Conservation (phyloP, 179 eudicot species). For the Beta lomatogona region DNA sequence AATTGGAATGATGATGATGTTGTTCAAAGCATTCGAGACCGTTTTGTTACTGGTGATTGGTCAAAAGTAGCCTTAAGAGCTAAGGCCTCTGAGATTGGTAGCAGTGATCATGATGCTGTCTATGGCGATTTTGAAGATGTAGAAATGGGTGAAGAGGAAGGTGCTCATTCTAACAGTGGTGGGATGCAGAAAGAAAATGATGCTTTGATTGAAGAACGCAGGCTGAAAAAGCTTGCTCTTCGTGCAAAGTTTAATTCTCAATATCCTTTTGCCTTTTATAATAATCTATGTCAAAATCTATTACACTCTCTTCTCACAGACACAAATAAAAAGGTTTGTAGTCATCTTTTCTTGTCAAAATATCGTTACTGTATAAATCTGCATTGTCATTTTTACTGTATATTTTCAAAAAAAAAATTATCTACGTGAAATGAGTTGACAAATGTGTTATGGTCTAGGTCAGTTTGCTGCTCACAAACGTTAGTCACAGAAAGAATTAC, state of each 20-base stretch:
- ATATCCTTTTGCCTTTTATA: slow-evolving; percentile 64
- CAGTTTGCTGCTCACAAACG: too few species aligned
- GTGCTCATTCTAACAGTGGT: slow-evolving; percentile 28
- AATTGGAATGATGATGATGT: slow-evolving; percentile 61
- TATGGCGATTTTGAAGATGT: slow-evolving; percentile 91
- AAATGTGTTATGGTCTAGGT: too few species aligned
- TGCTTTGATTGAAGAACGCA: slow-evolving; percentile 50
- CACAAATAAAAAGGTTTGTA: background rate
- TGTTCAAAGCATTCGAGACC: slow-evolving; percentile 66
- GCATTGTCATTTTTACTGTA: background rate
- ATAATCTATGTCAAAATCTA: background rate
- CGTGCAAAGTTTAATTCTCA: slow-evolving; percentile 92
- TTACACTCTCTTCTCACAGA: background rate
- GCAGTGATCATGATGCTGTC: slow-evolving; percentile 47
- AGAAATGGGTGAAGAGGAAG: slow-evolving; percentile 71
- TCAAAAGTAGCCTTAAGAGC: slow-evolving; percentile 76
- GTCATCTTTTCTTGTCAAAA: background rate
- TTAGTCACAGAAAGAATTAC: too few species aligned
- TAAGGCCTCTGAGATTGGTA: slow-evolving; percentile 42
- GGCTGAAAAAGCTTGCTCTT: slow-evolving; percentile 85
- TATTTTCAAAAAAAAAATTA: background rate
- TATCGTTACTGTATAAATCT: background rate
- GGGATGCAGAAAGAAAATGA: slow-evolving; percentile 37
- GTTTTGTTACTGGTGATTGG: slow-evolving; percentile 95
- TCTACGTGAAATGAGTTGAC: background rate